A percentile compares a stretch with the other conserved stretches of the same genome.
Evolutionary conservation across 2,329 filamentous ascomycete genomes (phyloP).

Genomic region (Xylaria digitata): DNA sequence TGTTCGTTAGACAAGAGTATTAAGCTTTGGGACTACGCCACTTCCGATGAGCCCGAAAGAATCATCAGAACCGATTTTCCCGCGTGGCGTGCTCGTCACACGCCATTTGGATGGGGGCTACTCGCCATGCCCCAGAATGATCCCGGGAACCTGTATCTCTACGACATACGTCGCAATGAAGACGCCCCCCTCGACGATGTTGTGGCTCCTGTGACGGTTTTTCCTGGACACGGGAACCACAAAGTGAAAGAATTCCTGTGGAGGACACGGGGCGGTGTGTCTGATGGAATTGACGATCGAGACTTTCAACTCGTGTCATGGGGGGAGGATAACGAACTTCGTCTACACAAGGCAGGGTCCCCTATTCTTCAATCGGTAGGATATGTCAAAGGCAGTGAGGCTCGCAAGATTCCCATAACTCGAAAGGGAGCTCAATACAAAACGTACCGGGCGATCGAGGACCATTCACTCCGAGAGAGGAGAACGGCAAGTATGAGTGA

Average conservation of each 20-base stretch:
- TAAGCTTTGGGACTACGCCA: constrained; percentile 87
- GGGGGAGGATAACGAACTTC: constrained; percentile 86
- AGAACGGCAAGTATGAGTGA: constrained; percentile 72
- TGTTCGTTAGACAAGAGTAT: constrained; percentile 93
- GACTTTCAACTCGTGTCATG: constrained; percentile 95
- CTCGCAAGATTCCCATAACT: constrained; percentile 77
- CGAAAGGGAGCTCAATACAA: constrained; percentile 87
- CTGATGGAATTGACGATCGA: constrained; percentile 79
- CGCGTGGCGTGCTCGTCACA: constrained; percentile 90
- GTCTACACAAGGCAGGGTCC: constrained; percentile 78
- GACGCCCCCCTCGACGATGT: constrained; percentile 58
- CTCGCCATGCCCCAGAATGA: constrained; percentile 93
- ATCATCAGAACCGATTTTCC: constrained; percentile 86
- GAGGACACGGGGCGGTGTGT: constrained; percentile 78
- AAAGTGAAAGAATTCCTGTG: constrained; percentile 93
- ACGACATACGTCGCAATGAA: constrained; percentile 70
- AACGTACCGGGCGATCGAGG: constrained; percentile 81
- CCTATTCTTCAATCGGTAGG: constrained; percentile 75
- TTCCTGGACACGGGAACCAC: constrained; percentile 70
- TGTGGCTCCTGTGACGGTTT: constrained; percentile 65
- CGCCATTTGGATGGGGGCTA: constrained; percentile 86
- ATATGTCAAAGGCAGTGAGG: constrained; percentile 74
- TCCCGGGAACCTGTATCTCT: constrained; percentile 85
- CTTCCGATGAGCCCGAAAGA: constrained; percentile 75
- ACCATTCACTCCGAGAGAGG: constrained; percentile 66